Evolutionary conservation across 179 eudicot species (phyloP).

Genomic region (Beta macrorhiza): DNA sequence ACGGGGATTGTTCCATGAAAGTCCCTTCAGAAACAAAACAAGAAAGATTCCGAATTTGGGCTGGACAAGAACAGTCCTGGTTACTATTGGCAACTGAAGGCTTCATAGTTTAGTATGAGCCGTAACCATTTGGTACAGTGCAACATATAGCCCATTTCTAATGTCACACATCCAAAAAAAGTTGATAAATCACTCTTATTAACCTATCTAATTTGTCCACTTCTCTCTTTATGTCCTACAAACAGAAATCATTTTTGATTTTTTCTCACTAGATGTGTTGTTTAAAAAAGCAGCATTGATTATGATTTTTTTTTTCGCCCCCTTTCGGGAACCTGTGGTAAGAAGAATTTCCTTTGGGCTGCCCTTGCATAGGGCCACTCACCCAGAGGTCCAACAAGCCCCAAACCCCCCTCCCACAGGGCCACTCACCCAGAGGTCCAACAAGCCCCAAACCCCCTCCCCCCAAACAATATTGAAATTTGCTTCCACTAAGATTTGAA

Average conservation of each 20-base stretch:
- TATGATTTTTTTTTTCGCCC: too few species aligned
- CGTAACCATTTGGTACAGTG: slow-evolving; percentile 1
- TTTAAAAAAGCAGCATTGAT: background rate
- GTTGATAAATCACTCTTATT: background rate
- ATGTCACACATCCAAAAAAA: background rate
- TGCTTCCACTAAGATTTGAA: too few species aligned
- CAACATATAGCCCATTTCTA: slow-evolving; percentile 7
- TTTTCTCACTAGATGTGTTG: background rate
- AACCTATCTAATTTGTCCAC: background rate
- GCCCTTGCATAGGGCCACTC: too few species aligned
- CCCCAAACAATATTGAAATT: too few species aligned
- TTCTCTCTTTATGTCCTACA: background rate
- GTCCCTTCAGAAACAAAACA: background rate
- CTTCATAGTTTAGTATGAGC: background rate
- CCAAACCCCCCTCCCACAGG: too few species aligned
- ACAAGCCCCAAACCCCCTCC: too few species aligned
- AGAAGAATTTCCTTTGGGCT: too few species aligned
- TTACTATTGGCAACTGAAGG: too few species aligned
- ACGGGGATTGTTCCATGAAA: too few species aligned
- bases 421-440: too few species aligned
- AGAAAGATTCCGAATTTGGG: background rate
- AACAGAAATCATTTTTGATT: background rate
- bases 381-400: too few species aligned
- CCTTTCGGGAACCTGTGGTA: too few species aligned
- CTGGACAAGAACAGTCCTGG: background rate